Base-by-base conservation (phyloP, 208 protist genomes). In the Trypanosoma melophagium region DNA sequence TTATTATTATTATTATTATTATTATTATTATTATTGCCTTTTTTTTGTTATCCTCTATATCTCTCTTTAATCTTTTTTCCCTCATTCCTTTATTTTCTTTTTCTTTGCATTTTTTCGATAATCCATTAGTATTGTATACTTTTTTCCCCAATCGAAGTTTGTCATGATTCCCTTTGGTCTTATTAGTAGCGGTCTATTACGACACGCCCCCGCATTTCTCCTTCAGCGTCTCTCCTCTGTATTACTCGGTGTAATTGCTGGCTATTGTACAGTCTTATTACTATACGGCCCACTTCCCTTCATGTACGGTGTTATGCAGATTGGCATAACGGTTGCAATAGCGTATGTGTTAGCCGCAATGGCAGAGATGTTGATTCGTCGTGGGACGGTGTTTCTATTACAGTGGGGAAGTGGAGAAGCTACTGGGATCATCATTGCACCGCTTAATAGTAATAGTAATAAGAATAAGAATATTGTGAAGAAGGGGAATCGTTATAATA, bases 191-290 rank as follows among this genome's bases (percentile, higher is more conserved):
- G 45, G 68, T 28, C 58, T 86, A 45, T 49, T 86, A 50, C 51
- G 50, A 14, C 71, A 72, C 19, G 80, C 79, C 10, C 78, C 87
- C 21, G 63, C 77, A 42, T 79, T 86, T 44, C 53, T 92, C 49
- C 52, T 92, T 28, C 19, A 44, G 4, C 68, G 69, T 41, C 82
- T 93, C 44, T 62, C 73, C 14, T 85, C 78, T 28, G 76, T 87
- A 3, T 59, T 93, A 28, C 51, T 88, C 40, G 87, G 87, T 24
- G 69, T 89, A 22, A 66, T 83, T 24, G 66, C 61, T 13, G 87
- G 84, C 0, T 89, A 91, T 55, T 72, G 58, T 22, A 63, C 77
- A 14, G 60, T 89, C 22, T 63, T 88, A 12, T 60, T 90, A 38
- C 79, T 90, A 14, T 60, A 78, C 13, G 82, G 82, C 0, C 74